Evolutionary conservation across 768 basidiomycete species (phyloP), one percentile per base, ranked within the genome.

Genomic region (Macrocybe gigantea): DNA sequence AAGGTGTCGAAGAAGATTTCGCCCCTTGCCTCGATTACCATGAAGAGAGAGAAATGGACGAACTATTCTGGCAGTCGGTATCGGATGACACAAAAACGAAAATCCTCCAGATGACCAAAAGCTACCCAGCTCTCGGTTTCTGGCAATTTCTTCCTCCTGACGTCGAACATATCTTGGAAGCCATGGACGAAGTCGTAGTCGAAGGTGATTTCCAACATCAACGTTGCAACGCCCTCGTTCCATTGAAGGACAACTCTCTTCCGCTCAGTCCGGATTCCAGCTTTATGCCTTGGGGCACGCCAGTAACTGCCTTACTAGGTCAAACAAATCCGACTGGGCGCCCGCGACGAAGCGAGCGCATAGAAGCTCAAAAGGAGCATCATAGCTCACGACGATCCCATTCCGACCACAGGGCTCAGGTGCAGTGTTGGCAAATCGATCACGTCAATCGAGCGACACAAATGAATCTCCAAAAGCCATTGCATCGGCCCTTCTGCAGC

Each of bases 131-230:
- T 13, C 10, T 44, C 11, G 42, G 32, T 32, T 31, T 44, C n/a
- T 44, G 42, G 42, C 42, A 44, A 32, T n/a, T 44, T 31, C 35
- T 44, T n/a, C 32, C 42, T n/a, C 42, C 42, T 15, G n/a, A 44
- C 13, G 31, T 44, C 31, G 7, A 32, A 12, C 42, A 12, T 5
- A 30, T 44, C 5, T 44, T 44, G 8, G 31, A 44, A 33, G 42
- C 32, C 32, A 32, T 44, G 29, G 42, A 44, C 31, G 8, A 33
- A 12, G 11, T 44, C 29, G 29, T 22, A 22, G 22, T 22, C 22
- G 22, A 22, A 22, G 30, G 8, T 10, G 12, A 13, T 13, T 32
- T n/a, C 42, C 32, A 22, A 32, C 42, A 13, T 44, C 7, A 8
- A 5, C 22, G 22, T 33, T 44, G 42, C 32, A 33, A 31, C 4